Evolutionary conservation across 164 flowering plant species (phyloP), one percentile per base, ranked within the genome.

Genomic region (Pachysandra terminalis): DNA sequence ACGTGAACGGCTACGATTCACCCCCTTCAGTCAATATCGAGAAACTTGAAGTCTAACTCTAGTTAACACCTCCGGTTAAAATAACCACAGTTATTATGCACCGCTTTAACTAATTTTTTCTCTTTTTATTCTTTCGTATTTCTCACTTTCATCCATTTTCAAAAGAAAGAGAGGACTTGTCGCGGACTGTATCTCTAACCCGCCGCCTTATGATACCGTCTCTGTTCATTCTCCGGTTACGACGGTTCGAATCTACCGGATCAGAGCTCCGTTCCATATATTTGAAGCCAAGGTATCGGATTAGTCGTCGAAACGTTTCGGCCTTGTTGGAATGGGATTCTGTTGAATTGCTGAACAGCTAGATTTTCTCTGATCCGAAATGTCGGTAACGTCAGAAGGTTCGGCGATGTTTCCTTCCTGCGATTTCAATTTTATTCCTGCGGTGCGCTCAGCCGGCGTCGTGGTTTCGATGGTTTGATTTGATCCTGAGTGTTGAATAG

Each of bases 71-170:
- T 56, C 7, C 53, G 32, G 56, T 63, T 51, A 63, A 35, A 9
- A 40, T 21, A 78, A 81, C 83, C 79, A 70, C 55, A 72, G 80
- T 84, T 77, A 84, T 53, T 56, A 61, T 63, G 37, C 75, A 80
- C 83, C 79, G 83, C 87, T 75, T 74, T 74, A 70, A 51, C 59
- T 55, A 0, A 48, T 32, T 66, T 73, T 70, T 57, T 32, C 52
- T 66, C 53, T 32, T 32, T n/a, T 32, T 32, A 32, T 32, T 32
- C 7, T 32, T 3, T 32, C 37, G 5, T 32, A n/a, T 32, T 32
- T 32, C 37, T 32, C 37, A 32, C 37, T 32, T 32, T 7, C 37
- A 7, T 32, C 37, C 37, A 7, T 32, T 32, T 32, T 32, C 37
- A 23, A 23, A 45, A 56, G 25, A 9, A 56, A 56, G 58, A 45